These are phyloP conservation scores for Salix caprea DNA, from an alignment of 345 rosid genomes.

Conservation along the genomic window DNA sequence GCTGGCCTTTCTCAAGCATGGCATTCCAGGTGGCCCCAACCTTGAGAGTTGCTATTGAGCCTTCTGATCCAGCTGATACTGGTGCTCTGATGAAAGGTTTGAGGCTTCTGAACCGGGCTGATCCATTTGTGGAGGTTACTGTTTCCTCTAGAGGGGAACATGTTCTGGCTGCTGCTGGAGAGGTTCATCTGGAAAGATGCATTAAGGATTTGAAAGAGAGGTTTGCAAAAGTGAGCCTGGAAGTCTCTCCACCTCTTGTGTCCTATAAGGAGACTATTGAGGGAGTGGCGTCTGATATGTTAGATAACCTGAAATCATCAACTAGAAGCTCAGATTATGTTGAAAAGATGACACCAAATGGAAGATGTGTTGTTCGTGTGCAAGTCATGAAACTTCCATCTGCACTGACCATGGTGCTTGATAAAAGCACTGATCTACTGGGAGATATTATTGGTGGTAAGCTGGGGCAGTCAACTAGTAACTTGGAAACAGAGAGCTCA, in stretches of 20 bases:
- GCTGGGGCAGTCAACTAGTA: constrained; percentile 42
- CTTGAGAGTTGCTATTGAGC: constrained; percentile 87
- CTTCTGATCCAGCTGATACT: constrained; percentile 86
- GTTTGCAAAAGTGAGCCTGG: constrained; percentile 78
- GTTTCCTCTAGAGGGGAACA: constrained; percentile 93
- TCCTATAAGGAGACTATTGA: constrained; percentile 86
- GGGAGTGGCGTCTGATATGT: constrained; percentile 51
- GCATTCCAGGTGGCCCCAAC: constrained; percentile 87
- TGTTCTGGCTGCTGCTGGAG: constrained; percentile 93
- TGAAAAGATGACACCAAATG: constrained; percentile 74
- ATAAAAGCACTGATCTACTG: constrained; percentile 70
- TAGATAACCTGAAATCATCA: constrained; percentile 58
- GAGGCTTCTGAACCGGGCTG: constrained; percentile 81
- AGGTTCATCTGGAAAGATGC: constrained; percentile 93
- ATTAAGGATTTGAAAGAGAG: constrained; percentile 84
- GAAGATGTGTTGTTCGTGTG: constrained; percentile 68
- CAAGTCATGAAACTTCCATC: constrained; percentile 79
- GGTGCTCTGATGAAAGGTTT: constrained; percentile 74
- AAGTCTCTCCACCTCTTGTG: constrained; percentile 88
- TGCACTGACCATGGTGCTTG: constrained; percentile 67
- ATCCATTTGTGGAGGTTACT: constrained; percentile 85
- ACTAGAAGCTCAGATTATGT: constrained; percentile 50
- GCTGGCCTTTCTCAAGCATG: constrained; percentile 98
- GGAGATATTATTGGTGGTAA: constrained; percentile 65
- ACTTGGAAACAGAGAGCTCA: constrained; percentile 40